Evolutionary conservation across 306 rosid genomes (phyloP).

Genomic region (Alnus rubra): DNA sequence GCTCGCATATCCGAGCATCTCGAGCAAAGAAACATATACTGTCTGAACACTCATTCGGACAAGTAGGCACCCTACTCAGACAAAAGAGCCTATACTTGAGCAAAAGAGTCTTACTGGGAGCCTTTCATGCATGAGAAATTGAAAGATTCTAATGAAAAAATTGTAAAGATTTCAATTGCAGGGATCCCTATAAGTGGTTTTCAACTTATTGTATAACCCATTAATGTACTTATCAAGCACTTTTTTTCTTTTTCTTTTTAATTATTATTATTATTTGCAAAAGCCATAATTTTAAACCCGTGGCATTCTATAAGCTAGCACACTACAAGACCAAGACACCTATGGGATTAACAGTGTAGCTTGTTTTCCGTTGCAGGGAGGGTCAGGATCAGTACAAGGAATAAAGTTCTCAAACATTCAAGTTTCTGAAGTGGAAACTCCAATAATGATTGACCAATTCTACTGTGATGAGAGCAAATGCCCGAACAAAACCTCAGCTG

Average conservation of each 20-base stretch:
- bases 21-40: no score
- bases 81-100: no score
- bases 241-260: no score
- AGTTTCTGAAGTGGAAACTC: slow-evolving; percentile 62
- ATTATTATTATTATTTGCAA: background rate
- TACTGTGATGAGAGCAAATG: slow-evolving; percentile 69
- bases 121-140: no score
- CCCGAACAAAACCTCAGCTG: slow-evolving; percentile 63
- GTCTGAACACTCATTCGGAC: no score
- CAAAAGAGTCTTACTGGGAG: no score
- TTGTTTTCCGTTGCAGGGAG: slow-evolving; percentile 53
- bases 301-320: background rate
- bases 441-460: slow-evolving; percentile 79
- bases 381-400: slow-evolving; percentile 74
- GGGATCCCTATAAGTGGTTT: no score
- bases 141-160: no score
- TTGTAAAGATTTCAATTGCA: no score
- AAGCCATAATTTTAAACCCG: background rate
- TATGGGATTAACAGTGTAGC: background rate
- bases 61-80: no score
- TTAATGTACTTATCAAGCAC: background rate
- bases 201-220: no score
- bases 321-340: background rate
- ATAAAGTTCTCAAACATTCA: slow-evolving; percentile 70
- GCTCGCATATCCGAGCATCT: no score